Percentiles rank a stretch among this genome's conserved stretches.
Conservation (phyloP, 805 yeast species). For the Metschnikowia gelsemii region DNA sequence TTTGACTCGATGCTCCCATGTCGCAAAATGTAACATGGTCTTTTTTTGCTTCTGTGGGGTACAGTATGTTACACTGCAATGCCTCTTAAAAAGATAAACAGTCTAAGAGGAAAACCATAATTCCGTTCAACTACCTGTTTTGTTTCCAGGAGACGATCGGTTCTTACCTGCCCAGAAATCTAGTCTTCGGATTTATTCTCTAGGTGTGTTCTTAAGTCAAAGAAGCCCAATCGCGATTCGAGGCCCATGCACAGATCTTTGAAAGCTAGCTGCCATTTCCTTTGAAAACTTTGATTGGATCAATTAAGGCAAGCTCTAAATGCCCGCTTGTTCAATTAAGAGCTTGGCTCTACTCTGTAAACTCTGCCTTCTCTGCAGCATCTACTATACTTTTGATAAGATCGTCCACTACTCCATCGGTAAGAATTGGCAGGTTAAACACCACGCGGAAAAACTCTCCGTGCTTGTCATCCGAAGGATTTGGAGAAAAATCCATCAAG, state of each 20-base stretch:
- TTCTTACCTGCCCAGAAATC: no score
- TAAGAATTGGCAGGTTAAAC: constrained; percentile 64
- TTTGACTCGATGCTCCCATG: constrained; percentile 1
- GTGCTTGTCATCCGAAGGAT: constrained; percentile 46
- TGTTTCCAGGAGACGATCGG: no score
- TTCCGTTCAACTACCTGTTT: no score
- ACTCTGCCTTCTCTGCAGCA: constrained; percentile 21
- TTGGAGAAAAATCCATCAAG: constrained; percentile 77
- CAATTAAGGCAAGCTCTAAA: background rate
- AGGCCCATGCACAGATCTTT: no score
- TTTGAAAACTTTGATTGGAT: no score
- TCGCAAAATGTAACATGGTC: constrained; percentile 8
- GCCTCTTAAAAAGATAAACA: background rate
- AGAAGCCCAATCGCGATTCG: no score
- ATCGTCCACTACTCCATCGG: constrained; percentile 36
- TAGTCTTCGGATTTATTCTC: no score
- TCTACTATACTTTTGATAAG: constrained; percentile 32
- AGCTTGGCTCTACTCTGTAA: constrained; percentile 7
- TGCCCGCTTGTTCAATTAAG: no score
- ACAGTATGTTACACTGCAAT: background rate
- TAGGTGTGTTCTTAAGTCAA: no score
- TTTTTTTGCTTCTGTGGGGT: background rate
- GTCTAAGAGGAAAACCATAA: no score
- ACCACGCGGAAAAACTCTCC: constrained; percentile 88
- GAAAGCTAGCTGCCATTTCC: no score